A percentile compares a stretch with the other conserved stretches of the same genome.
Evolutionary conservation across 2,329 filamentous ascomycete genomes (phyloP).

Genomic region (Pleomassaria siparia): DNA sequence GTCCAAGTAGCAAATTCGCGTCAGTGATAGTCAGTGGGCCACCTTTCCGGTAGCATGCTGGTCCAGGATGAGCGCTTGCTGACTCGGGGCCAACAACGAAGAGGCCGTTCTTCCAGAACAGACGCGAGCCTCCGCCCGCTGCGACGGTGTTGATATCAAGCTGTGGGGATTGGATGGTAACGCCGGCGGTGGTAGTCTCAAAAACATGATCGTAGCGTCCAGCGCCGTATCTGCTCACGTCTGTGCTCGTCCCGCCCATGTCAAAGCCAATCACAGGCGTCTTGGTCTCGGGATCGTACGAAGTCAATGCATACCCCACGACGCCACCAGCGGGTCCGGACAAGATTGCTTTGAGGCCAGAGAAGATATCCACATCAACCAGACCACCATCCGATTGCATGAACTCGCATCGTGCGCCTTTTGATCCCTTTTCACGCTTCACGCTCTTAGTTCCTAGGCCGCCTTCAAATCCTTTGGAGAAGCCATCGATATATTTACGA

Average conservation of each 20-base stretch:
- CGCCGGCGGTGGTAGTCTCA: conserved; percentile 90
- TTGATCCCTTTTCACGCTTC: conserved; percentile 63
- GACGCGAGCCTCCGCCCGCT: conserved; percentile 78
- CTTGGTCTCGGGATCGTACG: conserved; percentile 79
- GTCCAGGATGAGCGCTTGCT: conserved; percentile 84
- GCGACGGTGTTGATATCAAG: conserved; percentile 95
- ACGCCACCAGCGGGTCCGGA: conserved; percentile 92
- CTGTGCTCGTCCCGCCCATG: conserved; percentile 92
- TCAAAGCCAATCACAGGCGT: conserved; percentile 92
- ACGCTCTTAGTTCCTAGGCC: conserved; percentile 77
- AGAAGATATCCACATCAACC: conserved; percentile 76
- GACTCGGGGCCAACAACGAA: conserved; percentile 91
- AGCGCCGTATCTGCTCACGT: conserved; percentile 83
- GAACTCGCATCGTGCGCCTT: conserved; percentile 83
- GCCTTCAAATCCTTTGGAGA: conserved; percentile 77
- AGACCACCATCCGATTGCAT: conserved; percentile 85
- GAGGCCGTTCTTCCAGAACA: conserved; percentile 87
- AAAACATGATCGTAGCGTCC: conserved; percentile 92
- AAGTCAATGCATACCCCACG: conserved; percentile 88
- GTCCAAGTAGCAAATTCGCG: conserved; percentile 82
- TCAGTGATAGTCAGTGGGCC: conserved; percentile 92
- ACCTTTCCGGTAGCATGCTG: conserved; percentile 87
- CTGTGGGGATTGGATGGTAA: conserved; percentile 89
- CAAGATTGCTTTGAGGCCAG: conserved; percentile 79
- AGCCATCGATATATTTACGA: conserved; percentile 74